phyloP scores from a whole-genome alignment of 106 monocot genomes.

The Dactylorhiza incarnata region DNA sequence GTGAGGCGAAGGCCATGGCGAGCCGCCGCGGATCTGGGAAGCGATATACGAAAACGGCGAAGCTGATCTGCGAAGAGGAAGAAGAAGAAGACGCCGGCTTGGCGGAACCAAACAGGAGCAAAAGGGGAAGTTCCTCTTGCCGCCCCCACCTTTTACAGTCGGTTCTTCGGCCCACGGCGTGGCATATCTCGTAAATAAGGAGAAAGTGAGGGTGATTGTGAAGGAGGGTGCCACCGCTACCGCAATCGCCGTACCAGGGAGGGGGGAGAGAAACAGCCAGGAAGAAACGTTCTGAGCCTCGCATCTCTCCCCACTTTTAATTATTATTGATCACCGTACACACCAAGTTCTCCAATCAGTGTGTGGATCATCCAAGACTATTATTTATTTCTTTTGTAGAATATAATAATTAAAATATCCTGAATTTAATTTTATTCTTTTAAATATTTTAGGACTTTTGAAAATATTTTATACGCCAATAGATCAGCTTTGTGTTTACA shows the following conservation, averaged over 20 bases:
- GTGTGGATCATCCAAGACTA: background rate
- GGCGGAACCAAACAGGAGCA: background rate
- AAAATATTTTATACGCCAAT: too few relatives aligned
- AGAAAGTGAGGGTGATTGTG: background rate
- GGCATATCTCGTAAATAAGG: slow-evolving; percentile 7
- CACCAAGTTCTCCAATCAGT: background rate
- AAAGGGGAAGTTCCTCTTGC: background rate
- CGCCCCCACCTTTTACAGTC: slow-evolving; percentile 7
- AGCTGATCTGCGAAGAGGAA: slow-evolving; percentile 1
- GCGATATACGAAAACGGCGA: background rate
- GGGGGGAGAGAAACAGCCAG: background rate
- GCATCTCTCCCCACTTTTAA: background rate
- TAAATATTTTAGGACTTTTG: too few relatives aligned
- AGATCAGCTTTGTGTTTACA: too few relatives aligned
- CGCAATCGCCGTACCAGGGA: background rate
- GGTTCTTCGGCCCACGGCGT: background rate
- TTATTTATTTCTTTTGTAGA: too few relatives aligned
- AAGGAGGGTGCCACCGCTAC: background rate
- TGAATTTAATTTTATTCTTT: too few relatives aligned
- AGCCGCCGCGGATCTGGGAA: slow-evolving; percentile 1
- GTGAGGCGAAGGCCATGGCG: background rate
- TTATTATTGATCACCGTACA: slow-evolving; percentile 2
- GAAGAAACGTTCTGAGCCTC: background rate
- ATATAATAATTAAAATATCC: too few relatives aligned
- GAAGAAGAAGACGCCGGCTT: slow-evolving; percentile 6